Evolutionary conservation across 805 yeast genomes (phyloP), one percentile per base, ranked within the genome.

Genomic region (Ogataea angusta): DNA sequence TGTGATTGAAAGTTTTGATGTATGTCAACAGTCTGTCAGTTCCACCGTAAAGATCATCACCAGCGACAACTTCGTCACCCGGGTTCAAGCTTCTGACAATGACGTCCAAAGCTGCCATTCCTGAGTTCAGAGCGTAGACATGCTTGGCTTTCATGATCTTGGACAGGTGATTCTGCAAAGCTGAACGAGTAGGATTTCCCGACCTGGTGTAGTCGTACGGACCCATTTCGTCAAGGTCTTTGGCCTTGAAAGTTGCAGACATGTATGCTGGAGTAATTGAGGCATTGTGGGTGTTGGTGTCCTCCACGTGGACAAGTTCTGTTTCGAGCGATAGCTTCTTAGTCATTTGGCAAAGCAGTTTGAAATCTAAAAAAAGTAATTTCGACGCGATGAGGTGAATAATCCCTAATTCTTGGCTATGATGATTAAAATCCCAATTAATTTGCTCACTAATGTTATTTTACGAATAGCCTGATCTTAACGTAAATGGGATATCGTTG

Each of bases 31-130:
- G 72, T 54, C 98, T 74, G 63, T 90, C 85, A 24, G 95, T 83
- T 24, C 98, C 98, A 39, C 98, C 98, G 59, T 90, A 90, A 48
- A 90, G 73, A 59, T 90, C 98, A 60, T 86, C 93, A 38, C 98
- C 98, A 5, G 96, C 95, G 51, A 90, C 77, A 24, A 90, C 90
- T 61, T 86, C 88, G 59, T 85, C 95, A n/a, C 90, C 89, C 1
- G 95, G 91, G 39, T 63, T 67, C 46, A 89, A 70, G 36, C 85
- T 67, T 32, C 95, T 74, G 29, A 85, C 74, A 42, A 90, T 82
- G 22, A 88, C 90, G 59, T 91, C 97, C 47, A 87, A 69, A 41
- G 95, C 89, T 2, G 95, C 83, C 98, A 90, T 90, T 18, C 98
- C 98, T 34, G 89, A 78, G 35, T 89, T 78, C 9, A 89, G 95